Base-by-base conservation (phyloP, 2,329 filamentous ascomycete species). In the Paracoccidioides brasiliensis region DNA sequence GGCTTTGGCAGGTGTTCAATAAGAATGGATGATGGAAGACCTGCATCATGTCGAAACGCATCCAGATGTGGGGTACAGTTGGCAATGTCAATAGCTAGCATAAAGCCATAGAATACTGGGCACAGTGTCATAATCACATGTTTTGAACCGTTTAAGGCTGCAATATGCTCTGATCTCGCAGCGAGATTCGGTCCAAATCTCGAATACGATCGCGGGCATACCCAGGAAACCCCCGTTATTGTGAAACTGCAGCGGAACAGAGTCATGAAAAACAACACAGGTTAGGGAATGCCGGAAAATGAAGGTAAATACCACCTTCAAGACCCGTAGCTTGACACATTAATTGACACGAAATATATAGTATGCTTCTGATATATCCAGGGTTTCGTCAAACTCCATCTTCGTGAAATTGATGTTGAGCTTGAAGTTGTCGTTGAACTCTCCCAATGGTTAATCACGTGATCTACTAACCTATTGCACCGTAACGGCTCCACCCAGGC, bases 161-260 rank as follows among this genome's bases (percentile, higher is more conserved):
- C 52, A 58, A 45, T 60, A 60, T 30, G 58, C 58, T 14, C 55
- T 42, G 33, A 60, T 60, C 42, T 60, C n/a, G 22, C 54, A 60
- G 42, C 55, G 55, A 52, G 58, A 28, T 3, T 3, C 56, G 49
- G 41, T 60, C 57, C 55, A 60, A 57, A 45, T 60, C 56, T 52
- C 56, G 58, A 49, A 60, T 40, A 35, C 52, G 52, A 35, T 60
- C 56, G 42, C 55, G 48, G 14, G 56, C 58, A 54, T 58, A 60
- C 37, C 56, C 58, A 10, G 55, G 42, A 44, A n/a, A n/a, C 58
- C 58, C 48, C 52, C 38, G 42, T 60, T 55, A 46, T 60, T 57
- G 53, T 60, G 56, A 51, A 60, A 60, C 58, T 58, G 54, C 14
- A 33, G 8, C 15, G 37, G 2, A 38, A 8, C 37, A 38, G 37